phyloP scores from a whole-genome alignment of 805 yeast genomes.

The Yamadazyma endophytica region DNA sequence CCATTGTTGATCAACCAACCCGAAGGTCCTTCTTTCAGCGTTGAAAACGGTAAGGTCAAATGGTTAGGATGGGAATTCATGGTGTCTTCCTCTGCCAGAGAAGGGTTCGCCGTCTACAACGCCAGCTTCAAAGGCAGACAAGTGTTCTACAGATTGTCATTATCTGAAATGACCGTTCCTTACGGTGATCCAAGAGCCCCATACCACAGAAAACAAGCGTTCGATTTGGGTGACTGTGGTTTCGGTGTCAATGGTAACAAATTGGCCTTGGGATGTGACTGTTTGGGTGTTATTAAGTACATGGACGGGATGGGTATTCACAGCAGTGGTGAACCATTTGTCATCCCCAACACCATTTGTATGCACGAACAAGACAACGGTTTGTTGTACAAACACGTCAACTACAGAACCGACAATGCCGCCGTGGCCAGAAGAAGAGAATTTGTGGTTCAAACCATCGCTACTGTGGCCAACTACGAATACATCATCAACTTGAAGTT shows the following conservation, averaged over 20 bases:
- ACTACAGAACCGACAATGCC: constrained; percentile 69
- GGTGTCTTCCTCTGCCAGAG: constrained; percentile 67
- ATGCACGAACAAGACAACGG: constrained; percentile 81
- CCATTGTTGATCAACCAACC: constrained; percentile 71
- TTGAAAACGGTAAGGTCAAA: constrained; percentile 54
- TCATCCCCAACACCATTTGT: constrained; percentile 69
- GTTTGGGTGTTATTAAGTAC: constrained; percentile 76
- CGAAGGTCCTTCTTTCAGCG: constrained; percentile 70
- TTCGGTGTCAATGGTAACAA: constrained; percentile 72
- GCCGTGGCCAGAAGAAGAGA: constrained; percentile 76
- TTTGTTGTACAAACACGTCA: constrained; percentile 71
- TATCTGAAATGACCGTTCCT: constrained; percentile 85
- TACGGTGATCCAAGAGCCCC: constrained; percentile 81
- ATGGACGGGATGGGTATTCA: constrained; percentile 57
- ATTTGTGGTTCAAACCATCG: constrained; percentile 73
- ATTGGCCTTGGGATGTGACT: constrained; percentile 72
- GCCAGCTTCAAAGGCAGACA: constrained; percentile 74
- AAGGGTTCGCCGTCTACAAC: constrained; percentile 74
- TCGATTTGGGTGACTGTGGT: constrained; percentile 83
- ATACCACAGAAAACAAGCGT: constrained; percentile 81
- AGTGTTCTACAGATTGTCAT: constrained; percentile 64
- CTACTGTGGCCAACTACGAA: constrained; percentile 83
- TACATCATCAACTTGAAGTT: constrained; percentile 69
- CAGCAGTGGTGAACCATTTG: constrained; percentile 56
- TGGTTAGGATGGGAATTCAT: constrained; percentile 89